Evolutionary conservation across 495 filamentous ascomycete species (phyloP).

Genomic region (Talaromyces proteolyticus): DNA sequence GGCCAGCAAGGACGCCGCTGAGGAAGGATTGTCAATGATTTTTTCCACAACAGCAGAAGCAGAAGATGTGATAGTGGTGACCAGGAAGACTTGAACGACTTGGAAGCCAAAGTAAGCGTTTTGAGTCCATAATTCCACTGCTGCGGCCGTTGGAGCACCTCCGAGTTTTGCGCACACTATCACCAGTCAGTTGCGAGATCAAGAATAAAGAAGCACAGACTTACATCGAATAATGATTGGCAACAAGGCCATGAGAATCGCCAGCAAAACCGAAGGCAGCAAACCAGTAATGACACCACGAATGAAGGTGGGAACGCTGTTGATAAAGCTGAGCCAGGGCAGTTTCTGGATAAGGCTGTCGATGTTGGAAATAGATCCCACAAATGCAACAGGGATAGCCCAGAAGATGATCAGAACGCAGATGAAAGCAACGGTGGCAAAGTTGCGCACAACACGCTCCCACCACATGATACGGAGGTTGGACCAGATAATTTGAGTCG

Average conservation of each 20-base stretch:
- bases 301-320: slow-evolving; percentile 61
- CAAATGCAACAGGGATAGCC: slow-evolving; percentile 79
- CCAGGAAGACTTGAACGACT: slow-evolving; percentile 89
- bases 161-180: slow-evolving; percentile 61
- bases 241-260: slow-evolving; percentile 84
- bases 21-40: slow-evolving; percentile 59
- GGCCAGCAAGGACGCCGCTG: slow-evolving; percentile 61
- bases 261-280: slow-evolving; percentile 71
- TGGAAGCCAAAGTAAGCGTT: slow-evolving; percentile 95
- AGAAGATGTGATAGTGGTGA: slow-evolving; percentile 74
- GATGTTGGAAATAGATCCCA: slow-evolving; percentile 86
- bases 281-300: slow-evolving; percentile 81
- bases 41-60: slow-evolving; percentile 46
- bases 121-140: slow-evolving; percentile 81
- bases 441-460: slow-evolving; percentile 69
- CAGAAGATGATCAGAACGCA: slow-evolving; percentile 85
- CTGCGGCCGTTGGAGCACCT: slow-evolving; percentile 70
- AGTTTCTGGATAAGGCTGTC: slow-evolving; percentile 54
- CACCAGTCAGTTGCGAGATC: slow-evolving; percentile 25
- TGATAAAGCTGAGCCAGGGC: slow-evolving; percentile 67
- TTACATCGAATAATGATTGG: slow-evolving; percentile 76
- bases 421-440: slow-evolving; percentile 65
- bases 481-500: slow-evolving; percentile 83
- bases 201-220: slow-evolving; percentile 13
- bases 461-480: slow-evolving; percentile 86